Evolutionary conservation across 2,329 filamentous ascomycete species (phyloP), one percentile per base, ranked within the genome.

Genomic region (Allantophomopsis cytisporea): DNA sequence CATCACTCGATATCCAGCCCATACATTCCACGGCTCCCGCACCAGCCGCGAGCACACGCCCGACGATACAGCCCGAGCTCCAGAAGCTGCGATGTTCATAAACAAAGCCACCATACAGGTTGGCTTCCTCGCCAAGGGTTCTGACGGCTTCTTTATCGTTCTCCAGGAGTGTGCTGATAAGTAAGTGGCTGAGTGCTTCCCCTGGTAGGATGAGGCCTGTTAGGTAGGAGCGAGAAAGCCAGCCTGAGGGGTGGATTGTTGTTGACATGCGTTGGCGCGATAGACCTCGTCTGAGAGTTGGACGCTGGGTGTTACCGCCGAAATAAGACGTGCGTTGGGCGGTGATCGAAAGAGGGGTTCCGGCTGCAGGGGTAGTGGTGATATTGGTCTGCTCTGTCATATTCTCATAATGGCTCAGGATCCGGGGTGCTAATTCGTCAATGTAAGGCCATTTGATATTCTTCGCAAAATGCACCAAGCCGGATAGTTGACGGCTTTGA

Each of bases 211-310:
- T 66, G 35, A 82, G 54, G 0, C 77, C 76, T 28, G 75, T 80
- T 7, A 81, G 60, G 47, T 80, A 82, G 17, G 74, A 79, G 53
- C 76, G 76, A 5, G 76, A 80, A 14, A 82, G 63, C 78, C 77
- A 82, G 2, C 78, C 77, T 0, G 70, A 67, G 2, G 74, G 71
- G 13, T 73, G 68, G 37, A 78, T 61, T 45, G 66, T 74, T 21
- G 42, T 39, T 15, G 31, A 34, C 16, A 34, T 34, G 4, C 31
- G n/a, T 23, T 36, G 35, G 32, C 30, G 39, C 7, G 53, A 52
- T n/a, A 48, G 23, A 2, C 41, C 47, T 31, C 49, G 41, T 16
- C 46, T 45, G 6, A 52, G 37, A 15, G 36, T 42, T n/a, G 49
- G 53, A 31, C 48, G 42, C 18, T 43, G 45, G 17, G 41, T 30